phyloP scores from a whole-genome alignment of 2,329 filamentous ascomycete species.

The Metarhizium humberi region DNA sequence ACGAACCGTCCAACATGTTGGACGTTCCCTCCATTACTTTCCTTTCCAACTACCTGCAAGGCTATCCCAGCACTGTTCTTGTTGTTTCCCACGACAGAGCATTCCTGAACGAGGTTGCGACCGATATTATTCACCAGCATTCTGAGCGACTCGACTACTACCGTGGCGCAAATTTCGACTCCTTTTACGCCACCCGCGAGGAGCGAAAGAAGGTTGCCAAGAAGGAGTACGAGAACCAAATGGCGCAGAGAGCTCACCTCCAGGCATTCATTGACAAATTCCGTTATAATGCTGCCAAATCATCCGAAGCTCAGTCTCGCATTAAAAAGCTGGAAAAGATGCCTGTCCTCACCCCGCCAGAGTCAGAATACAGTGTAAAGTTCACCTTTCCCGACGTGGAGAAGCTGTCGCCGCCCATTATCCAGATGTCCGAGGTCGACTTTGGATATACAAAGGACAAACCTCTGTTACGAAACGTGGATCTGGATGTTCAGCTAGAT shows the following conservation, averaged over 20 bases:
- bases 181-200: slow-evolving; percentile 95
- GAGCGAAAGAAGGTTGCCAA: slow-evolving; percentile 94
- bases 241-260: slow-evolving; percentile 84
- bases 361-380: slow-evolving; percentile 90
- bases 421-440: slow-evolving; percentile 88
- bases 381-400: slow-evolving; percentile 98
- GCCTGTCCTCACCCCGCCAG: slow-evolving; percentile 82
- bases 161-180: slow-evolving; percentile 92
- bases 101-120: slow-evolving; percentile 98
- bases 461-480: slow-evolving; percentile 72
- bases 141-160: slow-evolving; percentile 97
- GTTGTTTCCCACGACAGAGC: slow-evolving; percentile 98
- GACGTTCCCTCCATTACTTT: slow-evolving; percentile 99
- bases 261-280: slow-evolving; percentile 99
- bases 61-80: slow-evolving; percentile 87
- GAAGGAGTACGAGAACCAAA: slow-evolving; percentile 97
- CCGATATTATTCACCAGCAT: slow-evolving; percentile 97
- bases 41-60: slow-evolving; percentile 88
- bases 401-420: slow-evolving; percentile 93
- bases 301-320: slow-evolving; percentile 92
- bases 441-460: slow-evolving; percentile 84
- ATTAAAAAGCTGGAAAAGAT: slow-evolving; percentile 99
- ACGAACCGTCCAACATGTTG: slow-evolving; percentile 99
- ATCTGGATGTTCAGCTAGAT: slow-evolving; percentile 94
- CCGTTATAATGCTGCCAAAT: slow-evolving; percentile 97